Percentiles rank a stretch among this genome's conserved stretches.
Conservation (phyloP, 495 filamentous ascomycete species). For the Penicillium robsamsonii region DNA sequence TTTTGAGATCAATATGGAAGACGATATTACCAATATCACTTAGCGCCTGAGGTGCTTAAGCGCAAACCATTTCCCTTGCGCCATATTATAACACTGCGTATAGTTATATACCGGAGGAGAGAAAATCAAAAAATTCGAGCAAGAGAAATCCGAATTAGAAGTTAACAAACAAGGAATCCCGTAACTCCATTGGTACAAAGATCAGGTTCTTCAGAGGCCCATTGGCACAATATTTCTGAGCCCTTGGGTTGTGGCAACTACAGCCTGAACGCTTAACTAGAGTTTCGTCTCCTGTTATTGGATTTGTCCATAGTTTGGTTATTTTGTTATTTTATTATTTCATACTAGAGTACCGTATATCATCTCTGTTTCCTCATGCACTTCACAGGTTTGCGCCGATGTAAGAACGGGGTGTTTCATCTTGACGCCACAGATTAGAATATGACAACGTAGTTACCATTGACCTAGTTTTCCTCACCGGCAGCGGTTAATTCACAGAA, state of each 20-base stretch:
- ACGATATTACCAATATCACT: neutral
- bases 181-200: neutral
- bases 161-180: neutral
- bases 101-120: neutral
- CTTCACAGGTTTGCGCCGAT: slow-evolving; percentile 26
- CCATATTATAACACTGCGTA: neutral
- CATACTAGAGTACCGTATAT: too few relatives aligned
- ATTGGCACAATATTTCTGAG: neutral
- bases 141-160: neutral
- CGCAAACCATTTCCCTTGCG: neutral
- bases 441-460: slow-evolving; percentile 31
- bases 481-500: slow-evolving; percentile 76
- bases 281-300: neutral
- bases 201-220: neutral
- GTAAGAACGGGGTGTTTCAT: slow-evolving; percentile 16
- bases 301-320: neutral
- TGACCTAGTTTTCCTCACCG: slow-evolving; percentile 48
- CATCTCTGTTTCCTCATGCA: neutral
- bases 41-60: neutral
- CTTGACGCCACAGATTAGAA: slow-evolving; percentile 22
- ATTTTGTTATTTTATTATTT: neutral
- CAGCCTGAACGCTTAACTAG: neutral
- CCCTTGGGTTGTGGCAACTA: neutral
- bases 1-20: neutral
- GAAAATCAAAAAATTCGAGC: neutral